phyloP scores from a whole-genome alignment of 306 rosid genomes.

The Cicer arietinum region DNA sequence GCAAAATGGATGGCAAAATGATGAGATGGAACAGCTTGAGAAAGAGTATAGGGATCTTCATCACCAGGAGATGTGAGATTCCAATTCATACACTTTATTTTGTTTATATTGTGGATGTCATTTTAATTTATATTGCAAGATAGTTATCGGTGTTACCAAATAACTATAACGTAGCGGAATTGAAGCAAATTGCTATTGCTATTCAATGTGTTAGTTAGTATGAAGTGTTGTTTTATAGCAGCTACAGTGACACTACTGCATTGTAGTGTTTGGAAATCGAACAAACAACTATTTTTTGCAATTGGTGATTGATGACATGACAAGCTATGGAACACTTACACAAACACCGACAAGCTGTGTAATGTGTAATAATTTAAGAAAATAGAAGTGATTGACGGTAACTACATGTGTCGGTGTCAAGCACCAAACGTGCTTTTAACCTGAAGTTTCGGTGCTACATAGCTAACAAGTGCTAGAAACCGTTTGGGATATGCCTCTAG shows the following conservation, averaged over 20 bases:
- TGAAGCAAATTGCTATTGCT: no score
- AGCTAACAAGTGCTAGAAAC: neutral
- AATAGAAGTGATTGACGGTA: neutral
- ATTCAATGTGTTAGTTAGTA: no score
- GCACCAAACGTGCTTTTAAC: neutral
- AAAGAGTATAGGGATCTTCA: slow-evolving; percentile 73
- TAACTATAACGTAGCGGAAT: no score
- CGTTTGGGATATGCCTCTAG: no score
- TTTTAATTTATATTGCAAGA: neutral
- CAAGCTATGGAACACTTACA: neutral
- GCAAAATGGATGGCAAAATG: slow-evolving; percentile 45
- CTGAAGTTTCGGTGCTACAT: neutral
- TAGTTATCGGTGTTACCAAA: neutral
- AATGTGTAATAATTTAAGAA: neutral
- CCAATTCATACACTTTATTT: neutral
- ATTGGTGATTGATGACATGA: no score
- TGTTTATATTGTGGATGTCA: slow-evolving; percentile 8
- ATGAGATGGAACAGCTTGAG: slow-evolving; percentile 85
- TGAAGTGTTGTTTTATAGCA: no score
- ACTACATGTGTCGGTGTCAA: neutral
- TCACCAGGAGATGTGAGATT: slow-evolving; percentile 75
- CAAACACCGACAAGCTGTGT: neutral
- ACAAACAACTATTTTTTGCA: no score
- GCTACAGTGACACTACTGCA: no score
- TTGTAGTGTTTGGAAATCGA: no score